Base-by-base conservation (phyloP, 2,329 filamentous ascomycete species). In the Dactylellina sp. region DNA sequence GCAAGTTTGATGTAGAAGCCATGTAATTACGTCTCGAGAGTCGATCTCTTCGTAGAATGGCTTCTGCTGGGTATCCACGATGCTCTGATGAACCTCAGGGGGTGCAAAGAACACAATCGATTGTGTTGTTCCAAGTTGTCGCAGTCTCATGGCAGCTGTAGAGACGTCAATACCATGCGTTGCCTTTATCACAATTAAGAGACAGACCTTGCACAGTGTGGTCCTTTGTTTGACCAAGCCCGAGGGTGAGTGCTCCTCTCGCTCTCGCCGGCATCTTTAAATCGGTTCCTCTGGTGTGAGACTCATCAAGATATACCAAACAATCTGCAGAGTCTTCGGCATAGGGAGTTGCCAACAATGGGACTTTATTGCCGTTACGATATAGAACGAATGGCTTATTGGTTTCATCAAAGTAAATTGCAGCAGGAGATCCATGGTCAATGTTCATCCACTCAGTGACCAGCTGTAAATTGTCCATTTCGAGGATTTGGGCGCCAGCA, bases 201-300 rank as follows among this genome's bases (percentile, higher is more conserved):
- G 37, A 71, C 82, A 78, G 81, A 87, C 87, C 89, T 84, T 93
- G 90, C 0, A 89, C 86, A 0, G 92, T 79, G 12, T 85, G 82
- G 71, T 93, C 91, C 74, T 93, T 93, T 0, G 87, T 89, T 0
- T 92, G 76, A 2, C 83, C 82, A 0, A 87, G 83, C 0, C 90
- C 89, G 0, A 94, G 79, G 0, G 89, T 92, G 0, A 93, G 87
- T 0, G 87, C 87, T 0, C 89, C 91, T 0, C 86, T 82, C 75
- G 88, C 89, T 11, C 84, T 2, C 0, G 65, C 64, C 0, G 89
- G 90, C 0, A 92, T 80, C 35, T 85, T 86, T 0, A 93, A 78
- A 75, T 93, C 90, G 0, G 85, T 91, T 0, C 91, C 90, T 71
- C 90, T 80, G 0, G 89, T 91, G 74, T 93, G 89, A 0, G 86